Base-by-base conservation (phyloP, 1,284 basidiomycete genomes). In the Cerioporus squamosus region DNA sequence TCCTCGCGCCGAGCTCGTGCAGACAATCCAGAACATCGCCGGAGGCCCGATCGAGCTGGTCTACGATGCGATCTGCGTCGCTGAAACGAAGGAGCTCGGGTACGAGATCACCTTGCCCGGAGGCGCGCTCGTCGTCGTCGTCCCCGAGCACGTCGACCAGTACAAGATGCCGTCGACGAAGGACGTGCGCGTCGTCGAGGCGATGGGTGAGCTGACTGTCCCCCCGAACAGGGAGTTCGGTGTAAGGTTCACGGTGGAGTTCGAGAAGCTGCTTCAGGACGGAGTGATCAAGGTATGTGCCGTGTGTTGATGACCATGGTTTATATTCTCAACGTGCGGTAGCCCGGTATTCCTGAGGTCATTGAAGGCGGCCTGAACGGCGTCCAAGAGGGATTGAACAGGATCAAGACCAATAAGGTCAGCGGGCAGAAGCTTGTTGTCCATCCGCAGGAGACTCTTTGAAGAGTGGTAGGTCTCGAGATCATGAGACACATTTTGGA, bases 351-450 rank as follows among this genome's bases (percentile, higher is more conserved):
- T 14, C 64, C 75, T 1, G 79, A 83, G 62, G 68, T 83, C 8
- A 62, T 86, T 4, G 72, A 77, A 0, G 70, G 72, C 26, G 84
- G 84, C 5, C 68, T 86, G 6, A 62, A 63, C 2, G 82, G 79
- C 3, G 77, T 86, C 18, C 46, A 63, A 0, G 73, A 61, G 6
- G 84, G 80, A 0, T 62, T 86, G 51, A 70, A 76, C 22, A 72
- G 72, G 59, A 52, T 86, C 66, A 68, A 72, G 63, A 63, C 66
- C 2, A 71, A 75, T 6, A 59, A 77, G 54, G 74, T 85, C 17
- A 83, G 80, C 29, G 81, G 76, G 2, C 63, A 67, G n/a, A 85
- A 86, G 65, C 67, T 86, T 9, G 73, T 86, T 14, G 79, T 64
- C 2, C 75, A 68, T 47, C 82, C 83, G 1, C 74, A 76, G 48